phyloP scores from a whole-genome alignment of 2,329 filamentous ascomycete genomes.

The Decorospora gaudefroyi region DNA sequence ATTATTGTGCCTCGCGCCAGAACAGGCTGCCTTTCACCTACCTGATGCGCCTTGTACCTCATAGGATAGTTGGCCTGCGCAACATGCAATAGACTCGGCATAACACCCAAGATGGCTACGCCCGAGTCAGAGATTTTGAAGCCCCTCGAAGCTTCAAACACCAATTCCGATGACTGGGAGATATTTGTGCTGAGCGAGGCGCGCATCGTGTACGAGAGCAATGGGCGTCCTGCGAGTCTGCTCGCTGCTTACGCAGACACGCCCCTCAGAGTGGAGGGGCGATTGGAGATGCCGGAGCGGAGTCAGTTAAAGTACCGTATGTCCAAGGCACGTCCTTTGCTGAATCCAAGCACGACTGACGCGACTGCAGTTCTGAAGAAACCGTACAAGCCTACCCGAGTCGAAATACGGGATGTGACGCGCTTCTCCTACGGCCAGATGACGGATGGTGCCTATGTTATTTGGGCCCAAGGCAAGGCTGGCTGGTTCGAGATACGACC shows the following conservation, averaged over 20 bases:
- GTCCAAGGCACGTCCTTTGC: conserved; percentile 13
- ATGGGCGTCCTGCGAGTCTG: conserved; percentile 59
- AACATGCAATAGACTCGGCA: conserved; percentile 14
- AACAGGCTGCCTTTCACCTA: not conserved
- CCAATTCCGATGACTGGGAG: conserved; percentile 60
- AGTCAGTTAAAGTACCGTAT: conserved; percentile 38
- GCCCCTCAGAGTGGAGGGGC: conserved; percentile 65
- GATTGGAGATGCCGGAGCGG: conserved; percentile 51
- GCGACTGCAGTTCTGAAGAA: conserved; percentile 38
- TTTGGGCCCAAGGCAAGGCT: conserved; percentile 68
- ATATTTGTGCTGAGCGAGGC: conserved; percentile 66
- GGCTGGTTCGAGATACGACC: conserved; percentile 73
- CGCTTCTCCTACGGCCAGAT: conserved; percentile 57
- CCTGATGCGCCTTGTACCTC: not conserved
- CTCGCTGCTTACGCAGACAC: conserved; percentile 64
- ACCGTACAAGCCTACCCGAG: conserved; percentile 42
- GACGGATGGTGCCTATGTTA: conserved; percentile 60
- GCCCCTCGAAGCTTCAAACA: conserved; percentile 48
- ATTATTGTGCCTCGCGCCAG: conserved; percentile 1
- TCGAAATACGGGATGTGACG: conserved; percentile 61
- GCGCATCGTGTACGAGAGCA: conserved; percentile 61
- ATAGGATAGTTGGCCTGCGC: not conserved
- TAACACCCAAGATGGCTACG: conserved; percentile 29
- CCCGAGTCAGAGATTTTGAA: conserved; percentile 48
- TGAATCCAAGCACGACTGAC: conserved; percentile 14